phyloP scores from a whole-genome alignment of 805 yeast genomes.

The Lachancea thermotolerans region DNA sequence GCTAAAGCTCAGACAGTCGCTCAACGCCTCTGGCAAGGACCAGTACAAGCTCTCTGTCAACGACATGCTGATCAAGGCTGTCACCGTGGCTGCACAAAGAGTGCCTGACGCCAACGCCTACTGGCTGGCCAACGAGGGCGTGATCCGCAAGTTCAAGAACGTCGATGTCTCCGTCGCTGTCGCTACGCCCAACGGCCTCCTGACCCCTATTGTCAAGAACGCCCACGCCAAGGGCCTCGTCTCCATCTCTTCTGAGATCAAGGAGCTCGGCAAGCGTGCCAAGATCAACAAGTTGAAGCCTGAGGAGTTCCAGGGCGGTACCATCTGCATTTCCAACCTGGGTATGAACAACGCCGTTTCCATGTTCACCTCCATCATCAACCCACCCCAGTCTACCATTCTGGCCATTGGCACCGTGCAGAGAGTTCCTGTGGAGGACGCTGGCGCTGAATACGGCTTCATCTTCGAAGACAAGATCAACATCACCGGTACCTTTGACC shows the following conservation, averaged over 20 bases:
- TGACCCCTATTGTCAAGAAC: slow-evolving; percentile 90
- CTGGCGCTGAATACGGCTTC: slow-evolving; percentile 84
- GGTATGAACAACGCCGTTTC: slow-evolving; percentile 97
- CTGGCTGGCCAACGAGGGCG: slow-evolving; percentile 84
- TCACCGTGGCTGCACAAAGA: slow-evolving; percentile 80
- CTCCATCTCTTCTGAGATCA: slow-evolving; percentile 72
- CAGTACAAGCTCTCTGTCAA: slow-evolving; percentile 87
- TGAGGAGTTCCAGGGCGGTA: slow-evolving; percentile 98
- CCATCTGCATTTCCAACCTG: slow-evolving; percentile 95
- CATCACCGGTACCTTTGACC: slow-evolving; percentile 96
- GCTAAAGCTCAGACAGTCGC: slow-evolving; percentile 83
- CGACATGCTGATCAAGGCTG: slow-evolving; percentile 90
- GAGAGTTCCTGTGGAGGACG: slow-evolving; percentile 89
- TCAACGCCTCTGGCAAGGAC: slow-evolving; percentile 80
- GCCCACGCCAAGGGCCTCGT: slow-evolving; percentile 86
- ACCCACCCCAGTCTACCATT: slow-evolving; percentile 95
- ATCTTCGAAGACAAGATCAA: slow-evolving; percentile 86
- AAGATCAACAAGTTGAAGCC: slow-evolving; percentile 88
- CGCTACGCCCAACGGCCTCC: slow-evolving; percentile 94
- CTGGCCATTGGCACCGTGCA: slow-evolving; percentile 91
- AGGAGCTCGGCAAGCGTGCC: slow-evolving; percentile 94
- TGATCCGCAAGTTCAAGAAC: slow-evolving; percentile 83
- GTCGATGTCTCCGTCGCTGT: slow-evolving; percentile 98
- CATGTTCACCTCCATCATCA: slow-evolving; percentile 90
- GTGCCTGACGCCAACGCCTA: slow-evolving; percentile 93